Percentiles rank a stretch among this genome's conserved stretches.
Conservation (phyloP, 2,329 filamentous ascomycete species). For the Alternaria sp. region DNA sequence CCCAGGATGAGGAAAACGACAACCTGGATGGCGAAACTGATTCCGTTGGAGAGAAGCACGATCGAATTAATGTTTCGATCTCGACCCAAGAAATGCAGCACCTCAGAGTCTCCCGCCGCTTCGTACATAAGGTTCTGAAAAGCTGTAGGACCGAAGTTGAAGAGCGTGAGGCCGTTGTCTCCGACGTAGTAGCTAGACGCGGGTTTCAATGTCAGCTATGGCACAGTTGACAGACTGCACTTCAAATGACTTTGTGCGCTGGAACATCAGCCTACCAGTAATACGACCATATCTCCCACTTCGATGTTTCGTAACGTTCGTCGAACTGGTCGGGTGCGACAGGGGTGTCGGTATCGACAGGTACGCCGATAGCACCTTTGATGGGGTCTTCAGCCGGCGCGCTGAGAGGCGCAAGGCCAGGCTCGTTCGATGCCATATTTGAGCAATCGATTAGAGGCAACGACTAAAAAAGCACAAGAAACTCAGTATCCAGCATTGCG, state of each 20-base stretch:
- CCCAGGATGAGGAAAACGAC: slow-evolving; percentile 63
- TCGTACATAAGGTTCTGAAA: slow-evolving; percentile 71
- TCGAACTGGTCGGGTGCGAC: slow-evolving; percentile 65
- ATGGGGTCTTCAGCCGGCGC: slow-evolving; percentile 30
- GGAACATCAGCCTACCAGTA: slow-evolving; percentile 52
- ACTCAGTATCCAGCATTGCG: not conserved
- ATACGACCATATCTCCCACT: slow-evolving; percentile 65
- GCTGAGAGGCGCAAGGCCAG: slow-evolving; percentile 32
- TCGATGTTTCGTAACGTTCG: slow-evolving; percentile 60
- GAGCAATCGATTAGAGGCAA: not conserved
- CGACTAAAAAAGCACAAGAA: not conserved
- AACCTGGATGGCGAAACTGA: slow-evolving; percentile 72
- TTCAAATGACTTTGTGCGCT: not conserved
- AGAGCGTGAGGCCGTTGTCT: slow-evolving; percentile 67
- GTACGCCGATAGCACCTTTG: slow-evolving; percentile 30
- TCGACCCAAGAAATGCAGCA: slow-evolving; percentile 64
- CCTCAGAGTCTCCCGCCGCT: slow-evolving; percentile 63
- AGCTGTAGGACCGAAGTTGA: slow-evolving; percentile 59
- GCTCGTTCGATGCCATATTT: slow-evolving; percentile 32
- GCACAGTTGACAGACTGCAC: not conserved
- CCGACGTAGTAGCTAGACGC: slow-evolving; percentile 67
- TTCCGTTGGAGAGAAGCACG: slow-evolving; percentile 71
- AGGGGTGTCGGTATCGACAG: slow-evolving; percentile 49
- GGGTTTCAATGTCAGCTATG: slow-evolving; percentile 7
- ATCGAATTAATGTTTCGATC: slow-evolving; percentile 51